phyloP scores from a whole-genome alignment of 495 filamentous ascomycete genomes.

The Cladorrhinum samala region DNA sequence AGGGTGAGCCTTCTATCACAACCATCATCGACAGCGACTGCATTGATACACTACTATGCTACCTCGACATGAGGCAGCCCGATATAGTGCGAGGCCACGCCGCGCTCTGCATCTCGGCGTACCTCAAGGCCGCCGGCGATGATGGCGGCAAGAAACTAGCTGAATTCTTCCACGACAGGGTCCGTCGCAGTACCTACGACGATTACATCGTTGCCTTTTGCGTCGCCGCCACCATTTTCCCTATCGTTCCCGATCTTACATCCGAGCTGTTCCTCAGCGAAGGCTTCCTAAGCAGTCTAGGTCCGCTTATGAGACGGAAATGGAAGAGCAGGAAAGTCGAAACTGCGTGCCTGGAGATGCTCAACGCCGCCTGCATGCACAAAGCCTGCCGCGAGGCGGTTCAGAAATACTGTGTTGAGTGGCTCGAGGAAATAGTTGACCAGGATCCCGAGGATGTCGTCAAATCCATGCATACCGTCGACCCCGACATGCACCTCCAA shows the following conservation, averaged over 20 bases:
- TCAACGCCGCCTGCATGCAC: slow-evolving; percentile 86
- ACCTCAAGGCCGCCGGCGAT: slow-evolving; percentile 68
- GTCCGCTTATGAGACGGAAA: slow-evolving; percentile 63
- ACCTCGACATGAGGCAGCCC: slow-evolving; percentile 69
- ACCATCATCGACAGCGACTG: slow-evolving; percentile 67
- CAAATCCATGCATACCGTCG: slow-evolving; percentile 37
- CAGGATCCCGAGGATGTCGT: slow-evolving; percentile 57
- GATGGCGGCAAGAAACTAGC: slow-evolving; percentile 58
- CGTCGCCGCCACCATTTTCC: slow-evolving; percentile 79
- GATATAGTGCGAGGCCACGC: slow-evolving; percentile 65
- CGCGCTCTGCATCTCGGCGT: slow-evolving; percentile 68
- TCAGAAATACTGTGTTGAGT: slow-evolving; percentile 69
- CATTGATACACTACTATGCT: slow-evolving; percentile 71
- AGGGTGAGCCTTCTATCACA: slow-evolving; percentile 46
- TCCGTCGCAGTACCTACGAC: slow-evolving; percentile 47
- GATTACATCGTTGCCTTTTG: slow-evolving; percentile 75
- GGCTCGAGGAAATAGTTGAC: slow-evolving; percentile 73
- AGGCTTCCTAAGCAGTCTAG: slow-evolving; percentile 66
- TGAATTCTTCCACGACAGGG: slow-evolving; percentile 54
- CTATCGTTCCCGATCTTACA: slow-evolving; percentile 64
- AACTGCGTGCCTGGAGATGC: slow-evolving; percentile 72
- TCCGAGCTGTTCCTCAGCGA: slow-evolving; percentile 75
- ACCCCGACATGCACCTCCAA: slow-evolving; percentile 30
- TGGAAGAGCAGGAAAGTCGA: slow-evolving; percentile 74
- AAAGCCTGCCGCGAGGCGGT: slow-evolving; percentile 71